phyloP scores from a whole-genome alignment of 805 yeast genomes.

The Hanseniaspora valbyensis region DNA sequence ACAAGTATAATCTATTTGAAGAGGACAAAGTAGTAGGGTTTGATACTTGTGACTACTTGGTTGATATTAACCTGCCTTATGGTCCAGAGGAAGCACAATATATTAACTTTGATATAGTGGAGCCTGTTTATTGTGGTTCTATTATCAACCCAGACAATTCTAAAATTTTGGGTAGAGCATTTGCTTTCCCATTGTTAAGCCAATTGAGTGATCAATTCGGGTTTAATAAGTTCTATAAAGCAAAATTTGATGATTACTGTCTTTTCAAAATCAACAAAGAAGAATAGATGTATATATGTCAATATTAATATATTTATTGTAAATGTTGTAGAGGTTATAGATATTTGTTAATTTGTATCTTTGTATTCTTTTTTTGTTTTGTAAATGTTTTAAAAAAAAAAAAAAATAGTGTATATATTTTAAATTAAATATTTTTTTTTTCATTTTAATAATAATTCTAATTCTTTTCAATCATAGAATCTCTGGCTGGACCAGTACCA shows the following conservation, averaged over 20 bases:
- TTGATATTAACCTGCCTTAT: slow-evolving; percentile 51
- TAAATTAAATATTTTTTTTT: no score
- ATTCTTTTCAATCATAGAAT: slow-evolving; percentile 61
- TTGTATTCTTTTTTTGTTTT: not conserved
- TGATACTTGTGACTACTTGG: slow-evolving; percentile 51
- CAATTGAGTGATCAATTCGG: slow-evolving; percentile 18
- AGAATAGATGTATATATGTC: not conserved
- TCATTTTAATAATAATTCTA: no score
- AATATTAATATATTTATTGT: not conserved
- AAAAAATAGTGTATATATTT: no score
- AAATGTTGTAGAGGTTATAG: not conserved
- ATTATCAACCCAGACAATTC: slow-evolving; percentile 47
- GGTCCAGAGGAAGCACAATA: slow-evolving; percentile 27
- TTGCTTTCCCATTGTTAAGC: slow-evolving; percentile 40
- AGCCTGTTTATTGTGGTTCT: slow-evolving; percentile 35
- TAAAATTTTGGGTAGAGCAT: slow-evolving; percentile 41
- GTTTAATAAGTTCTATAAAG: slow-evolving; percentile 24
- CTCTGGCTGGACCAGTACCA: slow-evolving; percentile 97
- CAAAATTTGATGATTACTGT: slow-evolving; percentile 44
- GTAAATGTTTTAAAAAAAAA: not conserved
- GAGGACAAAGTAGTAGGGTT: slow-evolving; percentile 41
- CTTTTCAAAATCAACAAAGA: slow-evolving; percentile 26
- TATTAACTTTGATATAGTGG: not conserved
- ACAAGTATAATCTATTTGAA: slow-evolving; percentile 61
- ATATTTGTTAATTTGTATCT: not conserved